Base-by-base conservation (phyloP, 352 stramenopile species). In the Albugo laibachii region DNA sequence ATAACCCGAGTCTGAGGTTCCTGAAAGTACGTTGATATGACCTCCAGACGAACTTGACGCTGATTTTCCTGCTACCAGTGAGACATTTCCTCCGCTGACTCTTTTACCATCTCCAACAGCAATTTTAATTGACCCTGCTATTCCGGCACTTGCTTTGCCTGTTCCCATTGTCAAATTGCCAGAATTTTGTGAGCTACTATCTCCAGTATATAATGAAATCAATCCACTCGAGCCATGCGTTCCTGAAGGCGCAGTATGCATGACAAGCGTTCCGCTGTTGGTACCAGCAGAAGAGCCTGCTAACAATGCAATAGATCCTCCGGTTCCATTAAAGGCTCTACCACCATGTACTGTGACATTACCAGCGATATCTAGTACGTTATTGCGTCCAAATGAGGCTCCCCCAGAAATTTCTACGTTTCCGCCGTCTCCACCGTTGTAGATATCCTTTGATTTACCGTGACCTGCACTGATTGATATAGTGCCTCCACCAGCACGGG, bases 371-470 rank as follows among this genome's bases (percentile, higher is more conserved):
- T 83, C 67, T 5, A 20, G 19, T 2, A 36, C 54, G 24, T 45
- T 52, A 53, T 69, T 77, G 34, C 49, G 50, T 1, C 71, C 71
- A 49, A 51, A 47, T 16, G 72, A 61, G 16, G 54, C 44, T 16
- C 75, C 75, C 20, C 68, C 73, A 12, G 45, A 16, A 37, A 88
- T 55, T 8, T 61, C 48, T n/a, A 84, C 49, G 49, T 58, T 45
- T 40, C 71, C 71, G 19, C 71, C 71, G 38, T 74, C 66, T 24
- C 76, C 76, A 54, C 52, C 55, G 53, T 48, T 44, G 42, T 59
- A 62, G 15, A 57, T 64, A 10, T 63, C 58, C 48, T 73, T 63
- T 11, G 24, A 44, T 19, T 49, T 52, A 47, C 51, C 40, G 37
- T 36, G 45, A 14, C 50, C 48, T 27, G 42, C 42, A 56, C 21